Evolutionary conservation across 169 alveolate species (phyloP), one percentile per base, ranked within the genome.

Genomic region (Amoebophrya sp.): DNA sequence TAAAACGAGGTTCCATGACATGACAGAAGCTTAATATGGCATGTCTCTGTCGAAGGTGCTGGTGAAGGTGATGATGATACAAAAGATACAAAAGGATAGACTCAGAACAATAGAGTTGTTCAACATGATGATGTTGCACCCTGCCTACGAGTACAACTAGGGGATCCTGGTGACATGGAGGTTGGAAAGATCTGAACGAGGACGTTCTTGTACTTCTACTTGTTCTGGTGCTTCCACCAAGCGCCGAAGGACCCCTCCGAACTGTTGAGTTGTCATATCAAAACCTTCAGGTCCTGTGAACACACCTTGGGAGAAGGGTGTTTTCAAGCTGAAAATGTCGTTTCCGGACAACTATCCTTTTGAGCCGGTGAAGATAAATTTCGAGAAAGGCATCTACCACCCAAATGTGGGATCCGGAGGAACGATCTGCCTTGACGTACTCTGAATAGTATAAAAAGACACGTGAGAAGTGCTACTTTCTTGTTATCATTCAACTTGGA

Each of bases 321-420:
- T 65, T 6, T 65, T 65, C 33, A 65, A 65, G 83, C 83, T 65
- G 26, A 65, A 65, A 26, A 65, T 65, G 83, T 65, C 83, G 26
- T 65, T 65, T 18, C 83, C 83, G 33, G 83, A 65, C 26, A 65
- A 65, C 83, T 65, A 65, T 36, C 83, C 83, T 65, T 65, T 65
- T 36, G 83, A 65, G 10, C 83, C 83, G 26, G 26, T 65, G 26
- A 65, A 65, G 26, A 65, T 65, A 1, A 65, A 65, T 36, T 65
- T 65, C 83, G 83, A 65, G 39, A 65, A 65, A 36, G 83, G 83
- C 36, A 65, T 65, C 2, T 65, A 65, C 83, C 83, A 65, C 83
- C 83, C 83, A 26, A 65, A 65, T 18, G 83, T 65, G 10, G 83
- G 83, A 29, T 26, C 83, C 83, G 83, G 83, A 36, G 83, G 83